Base-by-base conservation (phyloP, 176 grass and related monocot species). In the Carex pumila region DNA sequence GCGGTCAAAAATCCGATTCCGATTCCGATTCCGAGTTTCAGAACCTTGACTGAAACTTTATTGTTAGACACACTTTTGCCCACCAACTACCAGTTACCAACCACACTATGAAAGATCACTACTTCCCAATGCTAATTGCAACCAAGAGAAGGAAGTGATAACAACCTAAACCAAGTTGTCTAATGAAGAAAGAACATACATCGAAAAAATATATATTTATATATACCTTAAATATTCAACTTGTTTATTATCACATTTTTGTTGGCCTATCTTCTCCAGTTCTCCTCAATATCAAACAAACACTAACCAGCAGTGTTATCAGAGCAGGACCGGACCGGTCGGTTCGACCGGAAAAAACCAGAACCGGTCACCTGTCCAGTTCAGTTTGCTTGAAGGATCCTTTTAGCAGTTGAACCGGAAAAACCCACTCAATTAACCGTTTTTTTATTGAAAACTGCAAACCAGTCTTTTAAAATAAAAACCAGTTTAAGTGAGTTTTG, bases 31-130 rank as follows among this genome's bases (percentile, higher is more conserved):
- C n/a, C n/a, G n/a, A n/a, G n/a, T n/a, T n/a, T n/a, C n/a, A n/a
- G n/a, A n/a, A n/a, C n/a, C n/a, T n/a, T n/a, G n/a, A 60, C 17
- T 75, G 41, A 53, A 25, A 53, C 71, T 53, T 22, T 21, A 75
- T 75, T 53, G 25, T 75, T 52, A 75, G 45, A 75, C 45, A 74
- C 71, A 53, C 12, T 75, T 69, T 75, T 75, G 71, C 21, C 71
- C 47, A 53, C 47, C 71, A 71, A 52, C 71, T 75, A 75, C n/a
- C 71, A 53, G 47, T 19, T 32, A 66, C 64, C 71, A 75, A 12
- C 71, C 71, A 75, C 11, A 75, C 45, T 52, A 13, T 75, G 71
- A 75, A 29, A 29, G 71, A 75, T 53, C 71, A 53, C 19, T 53
- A 13, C 19, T 75, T 52, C 71, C 71, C 53, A 75, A 75, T 75